Evolutionary conservation across 768 basidiomycete species (phyloP).

Genomic region (Gautieria morchelliformis): DNA sequence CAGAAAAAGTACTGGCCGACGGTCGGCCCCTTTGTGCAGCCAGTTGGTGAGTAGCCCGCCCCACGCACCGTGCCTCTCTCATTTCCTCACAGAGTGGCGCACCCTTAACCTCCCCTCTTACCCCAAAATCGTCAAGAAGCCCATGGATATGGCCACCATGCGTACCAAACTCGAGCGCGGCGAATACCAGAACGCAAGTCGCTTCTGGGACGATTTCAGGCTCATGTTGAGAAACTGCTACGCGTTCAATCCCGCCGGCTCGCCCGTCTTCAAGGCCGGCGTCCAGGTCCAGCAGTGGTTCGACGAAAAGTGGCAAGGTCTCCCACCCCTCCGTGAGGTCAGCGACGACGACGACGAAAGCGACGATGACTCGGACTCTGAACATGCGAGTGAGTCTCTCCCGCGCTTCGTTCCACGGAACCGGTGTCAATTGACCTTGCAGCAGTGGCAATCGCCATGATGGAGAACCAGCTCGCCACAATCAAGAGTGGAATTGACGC

Average conservation of each 20-base stretch:
- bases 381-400: slow-evolving; percentile 48
- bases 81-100: slow-evolving; percentile 48
- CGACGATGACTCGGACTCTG: slow-evolving; percentile 38
- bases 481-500: slow-evolving; percentile 62
- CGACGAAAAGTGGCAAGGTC: slow-evolving; percentile 80
- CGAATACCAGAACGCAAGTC: slow-evolving; percentile 67
- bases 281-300: slow-evolving; percentile 79
- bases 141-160: slow-evolving; percentile 93
- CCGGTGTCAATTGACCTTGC: slow-evolving; percentile 15
- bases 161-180: slow-evolving; percentile 69
- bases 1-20: slow-evolving; percentile 59
- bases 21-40: slow-evolving; percentile 84
- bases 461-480: slow-evolving; percentile 75
- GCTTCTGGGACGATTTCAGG: slow-evolving; percentile 87
- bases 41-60: slow-evolving; percentile 64
- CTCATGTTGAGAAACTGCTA: slow-evolving; percentile 94
- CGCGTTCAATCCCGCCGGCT: slow-evolving; percentile 82
- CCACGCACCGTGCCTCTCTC: background rate
- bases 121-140: slow-evolving; percentile 80
- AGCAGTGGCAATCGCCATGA: slow-evolving; percentile 59
- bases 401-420: background rate
- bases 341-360: slow-evolving; percentile 53
- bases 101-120: slow-evolving; percentile 78
- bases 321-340: slow-evolving; percentile 49
- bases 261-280: slow-evolving; percentile 80